phyloP scores from a whole-genome alignment of 257 asterid genomes.

The Solanum clarkiae region DNA sequence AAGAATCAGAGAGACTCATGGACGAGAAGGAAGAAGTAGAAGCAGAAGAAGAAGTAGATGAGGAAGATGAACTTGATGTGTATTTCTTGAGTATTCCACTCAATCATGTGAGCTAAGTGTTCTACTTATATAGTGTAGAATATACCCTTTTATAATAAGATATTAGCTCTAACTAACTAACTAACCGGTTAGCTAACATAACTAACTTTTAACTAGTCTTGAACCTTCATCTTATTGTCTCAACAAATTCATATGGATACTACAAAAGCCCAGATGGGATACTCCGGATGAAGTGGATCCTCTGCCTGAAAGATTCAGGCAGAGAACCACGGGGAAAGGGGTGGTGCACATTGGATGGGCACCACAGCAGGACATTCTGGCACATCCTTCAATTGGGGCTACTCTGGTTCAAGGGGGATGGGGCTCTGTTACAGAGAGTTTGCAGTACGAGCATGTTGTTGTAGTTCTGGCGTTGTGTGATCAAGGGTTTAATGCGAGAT shows the following conservation, averaged over 20 bases:
- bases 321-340: not conserved
- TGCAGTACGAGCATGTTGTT: slow-evolving; percentile 13
- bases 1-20: too few species aligned
- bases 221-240: too few species aligned
- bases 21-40: too few species aligned
- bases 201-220: too few species aligned
- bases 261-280: slow-evolving; percentile 1
- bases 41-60: too few species aligned
- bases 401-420: slow-evolving; percentile 27
- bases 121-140: too few species aligned
- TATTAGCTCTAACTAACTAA: too few species aligned
- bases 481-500: slow-evolving; percentile 19
- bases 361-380: slow-evolving; percentile 25
- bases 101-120: too few species aligned
- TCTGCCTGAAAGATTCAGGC: not conserved
- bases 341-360: slow-evolving; percentile 28
- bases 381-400: slow-evolving; percentile 19
- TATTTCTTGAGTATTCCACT: too few species aligned
- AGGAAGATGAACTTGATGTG: too few species aligned
- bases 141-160: too few species aligned
- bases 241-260: slow-evolving; percentile 5
- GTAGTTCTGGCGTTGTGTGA: slow-evolving; percentile 15
- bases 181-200: too few species aligned
- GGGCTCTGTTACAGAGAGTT: slow-evolving; percentile 17
- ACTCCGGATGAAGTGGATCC: not conserved